phyloP scores from a whole-genome alignment of 805 yeast species.

The Candida sithepensis region DNA sequence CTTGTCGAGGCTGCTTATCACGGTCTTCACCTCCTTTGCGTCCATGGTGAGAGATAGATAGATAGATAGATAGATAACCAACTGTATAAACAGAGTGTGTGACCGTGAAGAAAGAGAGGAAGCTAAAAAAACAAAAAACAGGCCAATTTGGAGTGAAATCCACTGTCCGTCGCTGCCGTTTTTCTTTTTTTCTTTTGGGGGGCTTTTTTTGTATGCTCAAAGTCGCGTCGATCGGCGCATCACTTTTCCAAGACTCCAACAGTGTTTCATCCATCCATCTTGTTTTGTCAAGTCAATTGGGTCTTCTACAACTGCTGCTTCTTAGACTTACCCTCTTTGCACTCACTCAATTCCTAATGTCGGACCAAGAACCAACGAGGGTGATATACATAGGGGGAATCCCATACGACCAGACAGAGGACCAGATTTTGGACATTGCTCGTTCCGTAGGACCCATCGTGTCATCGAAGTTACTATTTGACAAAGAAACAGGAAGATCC shows the following conservation, averaged over 20 bases:
- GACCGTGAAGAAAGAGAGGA: too few species aligned
- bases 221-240: too few species aligned
- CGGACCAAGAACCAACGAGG: constrained; percentile 28
- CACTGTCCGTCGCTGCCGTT: too few species aligned
- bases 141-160: too few species aligned
- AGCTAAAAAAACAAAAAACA: too few species aligned
- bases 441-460: constrained; percentile 85
- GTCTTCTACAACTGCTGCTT: too few species aligned
- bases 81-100: too few species aligned
- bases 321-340: not conserved
- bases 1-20: constrained; percentile 72
- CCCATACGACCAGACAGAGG: constrained; percentile 92
- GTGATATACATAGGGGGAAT: constrained; percentile 80
- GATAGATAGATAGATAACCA: too few species aligned
- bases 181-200: too few species aligned
- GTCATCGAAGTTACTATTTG: constrained; percentile 72
- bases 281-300: too few species aligned
- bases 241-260: too few species aligned
- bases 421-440: constrained; percentile 81
- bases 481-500: constrained; percentile 83
- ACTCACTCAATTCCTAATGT: not conserved
- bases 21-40: constrained; percentile 65
- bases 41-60: constrained; percentile 38
- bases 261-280: too few species aligned
- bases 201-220: not conserved